Conservation (phyloP, 2,329 filamentous ascomycete genomes). For the Ceratocystis cubensis region DNA sequence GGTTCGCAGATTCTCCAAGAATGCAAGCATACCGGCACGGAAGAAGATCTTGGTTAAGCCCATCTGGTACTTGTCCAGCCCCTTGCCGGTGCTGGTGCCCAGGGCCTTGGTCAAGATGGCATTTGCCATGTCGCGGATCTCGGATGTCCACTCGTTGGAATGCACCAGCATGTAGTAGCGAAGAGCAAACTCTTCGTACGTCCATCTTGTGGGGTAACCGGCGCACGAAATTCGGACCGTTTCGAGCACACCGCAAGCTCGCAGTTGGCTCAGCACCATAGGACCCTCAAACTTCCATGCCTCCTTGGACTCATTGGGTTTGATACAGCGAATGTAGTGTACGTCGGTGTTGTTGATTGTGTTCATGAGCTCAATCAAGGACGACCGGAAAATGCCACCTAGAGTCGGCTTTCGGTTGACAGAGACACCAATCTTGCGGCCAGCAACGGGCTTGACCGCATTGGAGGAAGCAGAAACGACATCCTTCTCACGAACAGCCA, state of each 20-base stretch:
- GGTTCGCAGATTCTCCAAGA: conserved; percentile 87
- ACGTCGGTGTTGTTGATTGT: conserved; percentile 98
- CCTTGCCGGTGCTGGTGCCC: conserved; percentile 60
- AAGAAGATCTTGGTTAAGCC: conserved; percentile 99
- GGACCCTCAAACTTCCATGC: conserved; percentile 97
- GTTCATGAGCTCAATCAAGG: conserved; percentile 91
- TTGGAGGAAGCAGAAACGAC: conserved; percentile 48
- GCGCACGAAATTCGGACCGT: conserved; percentile 96
- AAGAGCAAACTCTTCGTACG: conserved; percentile 94
- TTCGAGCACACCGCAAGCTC: conserved; percentile 96
- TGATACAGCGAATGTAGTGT: conserved; percentile 98
- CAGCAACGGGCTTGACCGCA: conserved; percentile 68
- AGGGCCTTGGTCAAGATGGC: conserved; percentile 81
- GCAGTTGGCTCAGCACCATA: conserved; percentile 93
- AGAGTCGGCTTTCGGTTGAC: conserved; percentile 94
- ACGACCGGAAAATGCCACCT: conserved; percentile 97
- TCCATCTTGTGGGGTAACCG: conserved; percentile 95
- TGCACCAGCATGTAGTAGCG: conserved; percentile 97
- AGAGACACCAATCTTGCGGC: conserved; percentile 78
- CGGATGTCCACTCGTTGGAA: conserved; percentile 79
- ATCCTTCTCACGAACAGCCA: conserved; percentile 83
- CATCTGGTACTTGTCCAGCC: conserved; percentile 88
- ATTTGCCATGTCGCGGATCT: conserved; percentile 89
- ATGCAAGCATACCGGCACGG: conserved; percentile 95
- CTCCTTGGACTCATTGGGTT: conserved; percentile 93